Percentiles rank a stretch among this genome's conserved stretches.
phyloP scores from a whole-genome alignment of 805 yeast genomes.

The Candida koratica region DNA sequence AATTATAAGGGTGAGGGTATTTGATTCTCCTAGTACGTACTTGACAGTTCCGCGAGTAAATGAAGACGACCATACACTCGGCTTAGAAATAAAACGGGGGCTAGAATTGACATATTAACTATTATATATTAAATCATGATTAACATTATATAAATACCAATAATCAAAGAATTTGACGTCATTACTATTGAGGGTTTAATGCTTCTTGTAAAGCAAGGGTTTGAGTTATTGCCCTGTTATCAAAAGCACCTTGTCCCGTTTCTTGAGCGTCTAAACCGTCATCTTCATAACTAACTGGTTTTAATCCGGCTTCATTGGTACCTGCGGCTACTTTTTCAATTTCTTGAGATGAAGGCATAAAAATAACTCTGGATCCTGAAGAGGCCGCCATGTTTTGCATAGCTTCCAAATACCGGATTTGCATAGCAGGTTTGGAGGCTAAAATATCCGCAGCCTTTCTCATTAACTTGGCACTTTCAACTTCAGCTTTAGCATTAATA shows the following conservation, averaged over 20 bases:
- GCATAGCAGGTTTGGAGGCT: constrained; percentile 74
- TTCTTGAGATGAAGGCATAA: constrained; percentile 57
- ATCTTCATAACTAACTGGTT: constrained; percentile 7
- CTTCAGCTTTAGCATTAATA: constrained; percentile 71
- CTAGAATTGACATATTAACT: too few species aligned
- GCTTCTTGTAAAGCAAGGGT: constrained; percentile 36
- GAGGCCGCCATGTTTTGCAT: constrained; percentile 67
- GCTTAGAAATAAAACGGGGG: too few species aligned
- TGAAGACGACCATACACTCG: too few species aligned
- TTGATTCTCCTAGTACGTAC: too few species aligned
- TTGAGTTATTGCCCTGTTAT: constrained; percentile 16
- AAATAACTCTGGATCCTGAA: constrained; percentile 63
- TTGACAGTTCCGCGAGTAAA: too few species aligned
- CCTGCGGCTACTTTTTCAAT: constrained; percentile 37
- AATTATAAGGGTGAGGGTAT: too few species aligned
- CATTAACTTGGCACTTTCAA: constrained; percentile 71
- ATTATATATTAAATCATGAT: too few species aligned
- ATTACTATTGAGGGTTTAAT: constrained; percentile 9
- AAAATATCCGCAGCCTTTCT: constrained; percentile 74
- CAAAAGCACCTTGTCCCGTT: constrained; percentile 16
- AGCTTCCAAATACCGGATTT: constrained; percentile 74
- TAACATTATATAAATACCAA: too few species aligned
- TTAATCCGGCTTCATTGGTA: constrained; percentile 9
- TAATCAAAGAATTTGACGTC: too few species aligned
- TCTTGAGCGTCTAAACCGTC: constrained; percentile 15